Evolutionary conservation across 1,284 basidiomycete species (phyloP).

Genomic region (Tilletia indica): DNA sequence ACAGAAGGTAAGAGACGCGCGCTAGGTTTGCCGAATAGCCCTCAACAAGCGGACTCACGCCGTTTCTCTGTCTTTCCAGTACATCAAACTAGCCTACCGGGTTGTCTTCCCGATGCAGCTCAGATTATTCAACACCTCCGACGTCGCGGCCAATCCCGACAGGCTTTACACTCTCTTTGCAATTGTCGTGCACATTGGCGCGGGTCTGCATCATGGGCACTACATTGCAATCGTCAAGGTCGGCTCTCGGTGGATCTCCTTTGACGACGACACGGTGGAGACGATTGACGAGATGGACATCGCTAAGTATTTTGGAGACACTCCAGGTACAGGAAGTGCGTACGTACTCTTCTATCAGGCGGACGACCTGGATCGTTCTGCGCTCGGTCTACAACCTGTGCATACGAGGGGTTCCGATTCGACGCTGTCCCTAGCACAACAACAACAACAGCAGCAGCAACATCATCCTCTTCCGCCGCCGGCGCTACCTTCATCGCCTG

Average conservation of each 20-base stretch:
- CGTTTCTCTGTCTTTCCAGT: conserved; percentile 58
- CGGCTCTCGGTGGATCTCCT: conserved; percentile 77
- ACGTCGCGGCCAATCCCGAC: conserved; percentile 80
- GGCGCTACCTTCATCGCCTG: neutral
- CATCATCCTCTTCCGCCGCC: neutral
- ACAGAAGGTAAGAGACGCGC: conserved; percentile 53
- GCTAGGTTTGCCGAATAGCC: neutral
- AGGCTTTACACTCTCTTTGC: conserved; percentile 89
- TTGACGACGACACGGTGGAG: conserved; percentile 90
- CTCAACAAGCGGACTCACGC: neutral
- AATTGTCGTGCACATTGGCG: conserved; percentile 95
- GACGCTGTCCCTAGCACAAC: neutral
- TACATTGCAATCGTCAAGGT: conserved; percentile 93
- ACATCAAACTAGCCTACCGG: conserved; percentile 91
- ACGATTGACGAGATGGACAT: conserved; percentile 86
- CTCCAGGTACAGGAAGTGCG: conserved; percentile 73
- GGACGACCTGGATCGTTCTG: conserved; percentile 62
- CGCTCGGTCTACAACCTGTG: conserved; percentile 21
- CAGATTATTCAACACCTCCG: conserved; percentile 92
- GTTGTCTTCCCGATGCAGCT: conserved; percentile 94
- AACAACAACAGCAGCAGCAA: neutral
- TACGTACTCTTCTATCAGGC: conserved; percentile 98
- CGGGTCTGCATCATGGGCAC: conserved; percentile 92
- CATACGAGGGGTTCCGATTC: neutral
- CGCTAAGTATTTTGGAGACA: conserved; percentile 89